Evolutionary conservation across 805 yeast species (phyloP).

Genomic region (Yarrowia porcina): DNA sequence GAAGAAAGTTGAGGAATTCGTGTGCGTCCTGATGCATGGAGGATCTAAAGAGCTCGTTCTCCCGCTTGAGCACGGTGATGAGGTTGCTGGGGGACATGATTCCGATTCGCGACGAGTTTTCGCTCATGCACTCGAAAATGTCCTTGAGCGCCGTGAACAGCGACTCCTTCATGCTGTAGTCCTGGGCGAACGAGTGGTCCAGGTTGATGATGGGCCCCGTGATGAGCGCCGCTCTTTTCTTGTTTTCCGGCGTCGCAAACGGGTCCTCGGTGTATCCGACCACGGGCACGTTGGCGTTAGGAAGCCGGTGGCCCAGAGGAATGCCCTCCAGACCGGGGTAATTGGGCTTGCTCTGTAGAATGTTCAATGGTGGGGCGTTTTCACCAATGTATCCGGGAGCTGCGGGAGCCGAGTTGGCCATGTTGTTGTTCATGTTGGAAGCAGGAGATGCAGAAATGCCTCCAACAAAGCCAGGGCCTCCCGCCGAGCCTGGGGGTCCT

Average conservation of each 20-base stretch:
- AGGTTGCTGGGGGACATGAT: conserved; percentile 79
- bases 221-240: conserved; percentile 73
- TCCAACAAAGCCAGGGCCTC: background rate
- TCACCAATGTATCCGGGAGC: conserved; percentile 9
- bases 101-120: conserved; percentile 65
- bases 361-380: background rate
- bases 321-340: conserved; percentile 37
- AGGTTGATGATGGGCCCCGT: conserved; percentile 82
- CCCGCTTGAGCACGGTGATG: conserved; percentile 70
- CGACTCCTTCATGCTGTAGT: conserved; percentile 50
- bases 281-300: conserved; percentile 46
- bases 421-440: background rate
- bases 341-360: conserved; percentile 23
- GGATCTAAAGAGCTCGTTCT: conserved; percentile 80
- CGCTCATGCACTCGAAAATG: conserved; percentile 77
- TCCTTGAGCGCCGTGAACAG: conserved; percentile 74
- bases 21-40: conserved; percentile 99
- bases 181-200: conserved; percentile 59
- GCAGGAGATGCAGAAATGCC: conserved; percentile 12
- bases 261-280: conserved; percentile 46
- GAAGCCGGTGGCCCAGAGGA: conserved; percentile 41
- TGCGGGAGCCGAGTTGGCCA: background rate
- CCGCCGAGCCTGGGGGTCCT: background rate
- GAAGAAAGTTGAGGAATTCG: conserved; percentile 83
- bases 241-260: conserved; percentile 56